Conservation (phyloP, 495 filamentous ascomycete species). For the Penicillium daleae region DNA sequence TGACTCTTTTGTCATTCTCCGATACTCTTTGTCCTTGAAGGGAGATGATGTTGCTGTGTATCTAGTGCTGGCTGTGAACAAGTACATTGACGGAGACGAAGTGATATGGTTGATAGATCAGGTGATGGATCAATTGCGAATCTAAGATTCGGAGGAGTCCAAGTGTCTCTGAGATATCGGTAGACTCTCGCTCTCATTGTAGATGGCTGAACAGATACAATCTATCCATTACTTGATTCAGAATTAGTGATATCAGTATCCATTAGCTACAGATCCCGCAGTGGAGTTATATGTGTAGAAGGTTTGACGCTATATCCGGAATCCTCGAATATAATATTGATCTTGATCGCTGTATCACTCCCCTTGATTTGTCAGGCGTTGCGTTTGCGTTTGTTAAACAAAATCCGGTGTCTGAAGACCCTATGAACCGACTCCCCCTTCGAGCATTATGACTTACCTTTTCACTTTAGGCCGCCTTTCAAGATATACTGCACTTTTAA, state of each 20-base stretch:
- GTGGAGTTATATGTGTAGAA: not conserved
- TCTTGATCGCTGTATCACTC: no score
- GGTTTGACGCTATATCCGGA: not conserved
- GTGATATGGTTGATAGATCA: conserved; percentile 15
- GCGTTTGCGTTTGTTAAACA: not conserved
- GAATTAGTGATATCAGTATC: not conserved
- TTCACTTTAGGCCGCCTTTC: not conserved
- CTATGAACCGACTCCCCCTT: not conserved
- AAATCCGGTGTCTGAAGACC: not conserved
- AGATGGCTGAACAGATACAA: conserved; percentile 11
- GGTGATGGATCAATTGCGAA: conserved; percentile 17
- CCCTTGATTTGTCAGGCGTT: not conserved
- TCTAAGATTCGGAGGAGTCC: conserved; percentile 10
- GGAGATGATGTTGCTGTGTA: conserved; percentile 10
- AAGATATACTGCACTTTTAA: not conserved
- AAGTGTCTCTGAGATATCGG: conserved; percentile 1
- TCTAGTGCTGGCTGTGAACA: conserved; percentile 3
- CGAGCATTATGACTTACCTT: not conserved
- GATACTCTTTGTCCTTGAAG: conserved; percentile 19
- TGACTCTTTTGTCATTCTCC: conserved; percentile 3
- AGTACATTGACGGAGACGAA: conserved; percentile 5
- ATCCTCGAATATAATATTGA: not conserved
- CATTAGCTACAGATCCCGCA: not conserved
- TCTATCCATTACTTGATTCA: not conserved
- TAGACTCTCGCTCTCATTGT: conserved; percentile 5